Conservation (phyloP, 2,329 filamentous ascomycete species). For the Coniochaeta hoffmannii region DNA sequence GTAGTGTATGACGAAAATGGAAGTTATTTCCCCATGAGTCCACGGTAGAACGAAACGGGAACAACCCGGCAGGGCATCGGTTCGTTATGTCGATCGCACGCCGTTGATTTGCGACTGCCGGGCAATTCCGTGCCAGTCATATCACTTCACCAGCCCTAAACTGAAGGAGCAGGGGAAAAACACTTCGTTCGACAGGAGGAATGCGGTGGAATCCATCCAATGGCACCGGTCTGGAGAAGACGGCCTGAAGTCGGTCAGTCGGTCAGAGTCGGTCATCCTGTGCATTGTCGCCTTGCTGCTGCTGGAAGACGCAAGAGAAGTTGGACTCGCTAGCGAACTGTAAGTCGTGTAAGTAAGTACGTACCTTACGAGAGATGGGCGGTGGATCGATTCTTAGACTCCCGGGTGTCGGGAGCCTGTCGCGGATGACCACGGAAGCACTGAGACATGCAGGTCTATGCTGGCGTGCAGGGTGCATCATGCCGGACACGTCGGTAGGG, state of each 20-base stretch:
- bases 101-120: not conserved
- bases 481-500: not conserved
- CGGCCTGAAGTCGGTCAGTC: too few species aligned
- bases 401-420: not conserved
- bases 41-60: not conserved
- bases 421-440: slow-evolving; percentile 2
- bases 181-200: too few species aligned
- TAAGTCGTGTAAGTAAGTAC: too few species aligned
- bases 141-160: not conserved
- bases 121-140: not conserved
- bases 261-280: too few species aligned
- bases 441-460: slow-evolving; percentile 1
- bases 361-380: too few species aligned
- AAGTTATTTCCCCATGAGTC: not conserved
- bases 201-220: too few species aligned
- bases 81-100: not conserved
- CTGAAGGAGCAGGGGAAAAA: too few species aligned
- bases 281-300: not conserved
- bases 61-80: not conserved
- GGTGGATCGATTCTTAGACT: not conserved
- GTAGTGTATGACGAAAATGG: not conserved
- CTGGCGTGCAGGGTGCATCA: slow-evolving; percentile 1
- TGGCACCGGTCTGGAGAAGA: too few species aligned
- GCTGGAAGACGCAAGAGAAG: not conserved
- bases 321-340: not conserved